Percentiles rank a stretch among this genome's conserved stretches.
Evolutionary conservation across 1,284 basidiomycete species (phyloP).

Genomic region (Earliella scabrosa): DNA sequence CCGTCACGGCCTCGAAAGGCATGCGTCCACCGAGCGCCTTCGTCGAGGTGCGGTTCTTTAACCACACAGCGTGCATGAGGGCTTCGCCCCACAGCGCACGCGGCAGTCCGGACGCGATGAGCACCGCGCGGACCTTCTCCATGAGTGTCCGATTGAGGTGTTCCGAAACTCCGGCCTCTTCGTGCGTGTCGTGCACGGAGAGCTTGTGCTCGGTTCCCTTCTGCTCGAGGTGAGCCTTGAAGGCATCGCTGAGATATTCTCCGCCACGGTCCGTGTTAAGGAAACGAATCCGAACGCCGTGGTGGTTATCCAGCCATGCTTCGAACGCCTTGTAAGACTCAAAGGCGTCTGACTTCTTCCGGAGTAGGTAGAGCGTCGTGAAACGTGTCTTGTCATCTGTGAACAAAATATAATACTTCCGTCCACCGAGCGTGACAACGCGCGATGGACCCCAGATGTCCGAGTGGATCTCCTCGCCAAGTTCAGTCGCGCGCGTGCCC

Average conservation of each 20-base stretch:
- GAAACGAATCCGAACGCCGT: neutral
- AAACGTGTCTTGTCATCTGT: slow-evolving; percentile 29
- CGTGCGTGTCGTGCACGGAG: neutral
- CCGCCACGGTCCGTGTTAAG: slow-evolving; percentile 6
- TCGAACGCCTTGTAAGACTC: slow-evolving; percentile 21
- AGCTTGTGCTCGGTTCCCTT: slow-evolving; percentile 36
- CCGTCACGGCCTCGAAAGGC: slow-evolving; percentile 19
- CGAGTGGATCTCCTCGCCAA: slow-evolving; percentile 30
- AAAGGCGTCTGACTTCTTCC: slow-evolving; percentile 27
- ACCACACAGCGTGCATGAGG: slow-evolving; percentile 27
- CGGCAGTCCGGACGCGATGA: slow-evolving; percentile 27
- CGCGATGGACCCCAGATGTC: slow-evolving; percentile 32
- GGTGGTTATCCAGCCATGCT: slow-evolving; percentile 20
- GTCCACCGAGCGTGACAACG: slow-evolving; percentile 18
- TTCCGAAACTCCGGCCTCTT: slow-evolving; percentile 3
- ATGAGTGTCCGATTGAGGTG: slow-evolving; percentile 30
- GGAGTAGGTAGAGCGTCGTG: slow-evolving; percentile 14
- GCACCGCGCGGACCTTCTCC: slow-evolving; percentile 15
- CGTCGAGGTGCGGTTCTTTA: slow-evolving; percentile 28
- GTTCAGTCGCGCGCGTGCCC: slow-evolving; percentile 5
- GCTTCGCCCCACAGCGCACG: slow-evolving; percentile 33
- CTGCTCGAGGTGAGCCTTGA: slow-evolving; percentile 23
- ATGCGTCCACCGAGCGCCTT: slow-evolving; percentile 13
- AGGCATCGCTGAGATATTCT: slow-evolving; percentile 7
- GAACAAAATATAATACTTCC: slow-evolving; percentile 25